phyloP scores from a whole-genome alignment of 2,329 filamentous ascomycete species.

The Pseudocercospora pini-densiflorae region DNA sequence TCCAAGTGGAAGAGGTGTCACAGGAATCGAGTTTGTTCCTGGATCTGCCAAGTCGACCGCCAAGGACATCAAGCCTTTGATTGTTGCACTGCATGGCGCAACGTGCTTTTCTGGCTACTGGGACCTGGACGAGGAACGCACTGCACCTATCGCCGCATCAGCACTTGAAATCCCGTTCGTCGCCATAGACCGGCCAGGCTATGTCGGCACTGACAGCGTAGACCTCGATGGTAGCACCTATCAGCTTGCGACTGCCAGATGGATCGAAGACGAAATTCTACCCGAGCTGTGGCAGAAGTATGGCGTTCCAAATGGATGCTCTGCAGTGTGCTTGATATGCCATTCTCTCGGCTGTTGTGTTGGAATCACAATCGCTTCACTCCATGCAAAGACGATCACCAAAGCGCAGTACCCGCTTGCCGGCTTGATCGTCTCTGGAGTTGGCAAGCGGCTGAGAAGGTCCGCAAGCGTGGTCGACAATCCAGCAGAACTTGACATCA shows the following conservation, averaged over 20 bases:
- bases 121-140: constrained; percentile 1
- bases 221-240: neutral
- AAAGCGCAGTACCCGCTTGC: neutral
- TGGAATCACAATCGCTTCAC: neutral
- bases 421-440: neutral
- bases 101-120: constrained; percentile 3
- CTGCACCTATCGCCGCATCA: neutral
- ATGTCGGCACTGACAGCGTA: neutral
- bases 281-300: neutral
- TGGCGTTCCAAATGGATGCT: constrained; percentile 1
- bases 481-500: neutral
- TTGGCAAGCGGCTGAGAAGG: neutral
- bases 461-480: neutral
- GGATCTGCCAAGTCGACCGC: neutral
- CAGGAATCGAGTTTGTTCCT: neutral
- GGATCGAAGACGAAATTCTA: neutral
- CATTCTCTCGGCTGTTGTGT: constrained; percentile 3
- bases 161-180: neutral
- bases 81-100: neutral
- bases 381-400: neutral
- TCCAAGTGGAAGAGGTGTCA: neutral
- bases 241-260: neutral
- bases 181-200: neutral
- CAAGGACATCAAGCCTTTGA: neutral
- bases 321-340: neutral